These are phyloP conservation scores for Lanmaoa rubissima DNA, from an alignment of 768 basidiomycete species.

Conservation along the genomic window DNA sequence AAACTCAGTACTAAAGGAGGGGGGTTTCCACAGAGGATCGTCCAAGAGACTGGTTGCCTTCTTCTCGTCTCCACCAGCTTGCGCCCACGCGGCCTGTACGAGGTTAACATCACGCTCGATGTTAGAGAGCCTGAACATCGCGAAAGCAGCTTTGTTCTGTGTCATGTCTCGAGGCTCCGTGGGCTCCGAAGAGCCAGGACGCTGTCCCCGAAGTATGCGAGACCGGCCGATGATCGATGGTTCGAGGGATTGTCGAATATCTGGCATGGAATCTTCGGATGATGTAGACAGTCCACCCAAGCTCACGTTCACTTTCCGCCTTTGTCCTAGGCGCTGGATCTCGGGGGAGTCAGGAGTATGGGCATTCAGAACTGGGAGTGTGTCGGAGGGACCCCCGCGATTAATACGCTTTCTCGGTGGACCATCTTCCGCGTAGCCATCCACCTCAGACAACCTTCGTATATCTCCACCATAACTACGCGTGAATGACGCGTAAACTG, in stretches of 20 bases:
- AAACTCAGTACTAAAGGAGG: constrained; percentile 22
- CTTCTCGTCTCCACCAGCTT: constrained; percentile 58
- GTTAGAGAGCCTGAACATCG: constrained; percentile 61
- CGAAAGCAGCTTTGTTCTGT: constrained; percentile 38
- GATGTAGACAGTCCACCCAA: constrained; percentile 51
- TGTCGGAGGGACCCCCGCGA: constrained; percentile 43
- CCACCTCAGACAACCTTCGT: constrained; percentile 38
- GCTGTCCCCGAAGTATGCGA: constrained; percentile 55
- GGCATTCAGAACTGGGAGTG: constrained; percentile 22
- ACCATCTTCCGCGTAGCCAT: constrained; percentile 47
- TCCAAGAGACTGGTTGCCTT: constrained; percentile 57
- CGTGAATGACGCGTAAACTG: constrained; percentile 54
- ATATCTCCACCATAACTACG: constrained; percentile 39
- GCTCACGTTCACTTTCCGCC: constrained; percentile 39
- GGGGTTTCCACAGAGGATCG: constrained; percentile 54
- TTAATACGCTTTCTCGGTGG: constrained; percentile 74
- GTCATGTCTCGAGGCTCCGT: constrained; percentile 22
- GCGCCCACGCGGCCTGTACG: constrained; percentile 66
- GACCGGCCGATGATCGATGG: constrained; percentile 40
- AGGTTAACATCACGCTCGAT: constrained; percentile 38
- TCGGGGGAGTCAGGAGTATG: constrained; percentile 54
- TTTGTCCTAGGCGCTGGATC: constrained; percentile 50
- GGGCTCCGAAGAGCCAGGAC: constrained; percentile 32
- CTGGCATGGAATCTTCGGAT: constrained; percentile 68
- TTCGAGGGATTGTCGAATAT: constrained; percentile 40